Base-by-base conservation (phyloP, 169 alveolate species). In the Amoebophrya sp. region DNA sequence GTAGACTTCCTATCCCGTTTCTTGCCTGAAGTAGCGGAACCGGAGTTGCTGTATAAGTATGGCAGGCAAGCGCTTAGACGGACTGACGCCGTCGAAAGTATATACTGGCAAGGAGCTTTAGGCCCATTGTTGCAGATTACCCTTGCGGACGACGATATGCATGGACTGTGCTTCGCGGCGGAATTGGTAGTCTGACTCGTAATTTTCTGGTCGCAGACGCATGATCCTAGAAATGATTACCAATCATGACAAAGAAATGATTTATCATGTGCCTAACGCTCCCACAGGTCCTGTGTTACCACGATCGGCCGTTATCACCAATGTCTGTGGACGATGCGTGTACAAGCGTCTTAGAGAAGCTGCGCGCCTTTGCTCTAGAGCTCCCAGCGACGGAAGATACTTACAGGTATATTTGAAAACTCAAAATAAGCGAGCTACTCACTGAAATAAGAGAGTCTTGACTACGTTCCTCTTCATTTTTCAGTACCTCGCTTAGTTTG, bases 311-410 rank as follows among this genome's bases (percentile, higher is more conserved):
- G 83, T 36, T 65, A 36, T 12, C 36, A 10, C 83, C 83, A 6
- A 65, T 65, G 83, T 65, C 83, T 6, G 83, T 65, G 83, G 83
- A 65, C 26, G 83, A 65, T 65, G 83, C 83, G 33, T 65, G 83
- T 26, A 36, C 83, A 29, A 6, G 83, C 12, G 39, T 65, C 2
- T 18, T 65, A 26, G 83, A 65, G 2, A 1, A 18, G n/a, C 83
- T 65, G 12, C 83, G 83, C 36, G 83, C 33, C 33, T 1, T 10
- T 36, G 83, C 83, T 65, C 26, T 65, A 10, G 83, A 6, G 12
- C n/a, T 65, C n/a, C 83, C 83, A 0, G 36, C 83, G 39, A 65
- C 83, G 33, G 26, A 1, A 36, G 83, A 65, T 6, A 65, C 83
- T 36, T 65, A 65, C 83, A 1, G n/a, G n/a, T n/a, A n/a, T n/a